Base-by-base conservation (phyloP, 352 stramenopile species). In the Globisporangium okanoganense region DNA sequence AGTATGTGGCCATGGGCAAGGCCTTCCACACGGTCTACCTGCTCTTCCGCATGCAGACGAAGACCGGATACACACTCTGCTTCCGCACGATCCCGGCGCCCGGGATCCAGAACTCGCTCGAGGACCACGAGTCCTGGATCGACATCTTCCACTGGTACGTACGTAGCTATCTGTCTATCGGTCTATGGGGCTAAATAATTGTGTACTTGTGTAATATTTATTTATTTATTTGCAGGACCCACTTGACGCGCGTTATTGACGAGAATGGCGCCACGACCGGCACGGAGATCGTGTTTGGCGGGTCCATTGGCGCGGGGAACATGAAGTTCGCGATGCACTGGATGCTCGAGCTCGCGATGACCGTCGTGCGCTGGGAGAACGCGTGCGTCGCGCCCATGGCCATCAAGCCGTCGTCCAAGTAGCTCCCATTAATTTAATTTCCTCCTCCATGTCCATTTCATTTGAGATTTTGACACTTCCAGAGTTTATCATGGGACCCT, bases 271-370 rank as follows among this genome's bases (percentile, higher is more conserved):
- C 51, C 16, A 31, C 45, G 8, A 70, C 53, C 0, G 65, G 63
- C 22, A 69, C 65, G 22, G 69, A 87, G 59, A 66, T 85, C 36
- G 69, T 67, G 35, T 87, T 85, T 24, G 78, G 80, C 45, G 78
- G 80, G 0, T 90, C 80, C 4, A 64, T 90, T 18, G 71, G 70
- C n/a, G 76, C 70, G 10, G 61, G 63, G 5, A 68, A 81, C 38
- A 72, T 87, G 64, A 87, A 85, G 56, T 88, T 87, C 18, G 78
- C 78, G 4, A 71, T 76, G 41, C 76, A 87, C 56, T 90, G 80
- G 78, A 87, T 88, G 78, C 74, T 90, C n/a, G 78, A 90, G 69
- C 75, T 90, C 62, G 78, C 85, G 38, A 84, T 88, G 75, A 87
- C 75, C 4, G 76, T 87, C 41, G 70, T 90, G 44, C 74, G 78